Percentiles rank a stretch among this genome's conserved stretches.
phyloP scores from a whole-genome alignment of 2,329 filamentous ascomycete species.

The Clarireedia monteithiana region DNA sequence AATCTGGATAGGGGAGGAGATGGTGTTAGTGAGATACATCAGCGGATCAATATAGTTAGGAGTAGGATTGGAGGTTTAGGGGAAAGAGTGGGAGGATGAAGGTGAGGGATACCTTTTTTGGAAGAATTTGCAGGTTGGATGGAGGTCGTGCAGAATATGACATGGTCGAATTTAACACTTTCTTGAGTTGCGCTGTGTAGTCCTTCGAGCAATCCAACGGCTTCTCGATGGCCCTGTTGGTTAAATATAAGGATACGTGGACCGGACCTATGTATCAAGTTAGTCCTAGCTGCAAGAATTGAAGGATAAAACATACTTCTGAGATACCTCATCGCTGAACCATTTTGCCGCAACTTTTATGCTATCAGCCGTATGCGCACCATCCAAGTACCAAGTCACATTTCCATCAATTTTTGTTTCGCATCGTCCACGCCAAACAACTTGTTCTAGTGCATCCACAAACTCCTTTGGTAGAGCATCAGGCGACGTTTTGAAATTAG shows the following conservation, averaged over 20 bases:
- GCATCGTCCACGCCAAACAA: constrained; percentile 75
- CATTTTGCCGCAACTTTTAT: constrained; percentile 73
- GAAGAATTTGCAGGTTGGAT: constrained; percentile 49
- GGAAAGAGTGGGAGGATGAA: not conserved
- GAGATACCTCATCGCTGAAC: constrained; percentile 53
- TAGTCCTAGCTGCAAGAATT: not conserved
- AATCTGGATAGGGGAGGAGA: constrained; percentile 33
- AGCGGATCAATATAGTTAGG: not conserved
- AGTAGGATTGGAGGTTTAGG: not conserved
- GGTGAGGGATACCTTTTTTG: constrained; percentile 33
- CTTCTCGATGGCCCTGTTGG: constrained; percentile 50
- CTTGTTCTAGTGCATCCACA: constrained; percentile 63
- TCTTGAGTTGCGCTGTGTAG: constrained; percentile 39
- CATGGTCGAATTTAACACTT: constrained; percentile 54
- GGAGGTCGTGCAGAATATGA: constrained; percentile 69
- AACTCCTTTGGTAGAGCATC: constrained; percentile 48
- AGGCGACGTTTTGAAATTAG: constrained; percentile 22
- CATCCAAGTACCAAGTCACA: constrained; percentile 82
- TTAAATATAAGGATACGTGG: constrained; percentile 73
- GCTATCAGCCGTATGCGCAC: constrained; percentile 88
- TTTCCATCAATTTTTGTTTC: constrained; percentile 48
- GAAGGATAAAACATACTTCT: constrained; percentile 15
- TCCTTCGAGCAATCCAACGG: constrained; percentile 43
- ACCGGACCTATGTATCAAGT: constrained; percentile 26
- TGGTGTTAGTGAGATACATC: not conserved